Evolutionary conservation across 306 rosid species (phyloP), one percentile per base, ranked within the genome.

Genomic region (Morella rubra): DNA sequence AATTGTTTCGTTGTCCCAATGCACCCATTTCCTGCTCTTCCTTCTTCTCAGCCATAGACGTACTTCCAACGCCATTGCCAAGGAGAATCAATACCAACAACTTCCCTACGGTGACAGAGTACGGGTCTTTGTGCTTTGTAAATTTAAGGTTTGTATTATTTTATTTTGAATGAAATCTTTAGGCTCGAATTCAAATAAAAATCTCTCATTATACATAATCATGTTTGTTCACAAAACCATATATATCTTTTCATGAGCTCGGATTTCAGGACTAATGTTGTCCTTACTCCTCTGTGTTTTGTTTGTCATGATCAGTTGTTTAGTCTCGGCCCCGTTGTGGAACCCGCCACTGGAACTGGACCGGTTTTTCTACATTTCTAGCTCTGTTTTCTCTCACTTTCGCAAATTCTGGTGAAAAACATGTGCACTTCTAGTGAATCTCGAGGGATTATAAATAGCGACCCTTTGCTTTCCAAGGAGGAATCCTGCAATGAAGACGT

Each of bases 371-470:
- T 71, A 65, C 74, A 74, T 56, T 59, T 22, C 44, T 9, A 24
- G 40, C 72, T 52, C 54, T 66, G 71, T 84, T 18, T 77, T 59
- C 53, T 10, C 46, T 75, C 40, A 40, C 49, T 50, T 75, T 41
- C 53, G 44, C 60, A 73, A 78, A 84, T 82, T 73, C 46, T 66
- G 22, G 55, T 32, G 74, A 81, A 81, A 56, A 79, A 69, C 85
- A 92, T 90, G 97, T 89, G 92, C 91, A 77, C 86, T 20, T 84
- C 88, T 73, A 59, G 89, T 85, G 91, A 89, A 86, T 84, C 93
- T 89, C 90, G 89, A 87, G 95, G 81, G 77, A 59, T 79, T 78
- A 81, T 84, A 89, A 88, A 86, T 87, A 87, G 72, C 44, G 82
- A 88, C 15, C 27, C 52, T 81, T 74, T 78, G 81, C 58, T 65